Conservation (phyloP, 345 rosid genomes). For the Gossypium australe region DNA sequence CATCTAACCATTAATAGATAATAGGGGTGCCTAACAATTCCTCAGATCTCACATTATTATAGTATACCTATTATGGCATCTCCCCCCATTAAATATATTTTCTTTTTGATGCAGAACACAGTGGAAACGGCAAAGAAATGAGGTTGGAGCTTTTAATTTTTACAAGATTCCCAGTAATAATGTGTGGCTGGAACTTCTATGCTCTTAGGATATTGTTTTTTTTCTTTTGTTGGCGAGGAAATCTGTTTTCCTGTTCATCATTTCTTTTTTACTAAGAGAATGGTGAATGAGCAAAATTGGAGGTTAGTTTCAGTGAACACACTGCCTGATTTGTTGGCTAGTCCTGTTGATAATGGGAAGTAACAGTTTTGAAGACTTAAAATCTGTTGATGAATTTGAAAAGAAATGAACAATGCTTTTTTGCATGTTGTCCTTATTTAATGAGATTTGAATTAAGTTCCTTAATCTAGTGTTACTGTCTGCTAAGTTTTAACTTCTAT, state of each 20-base stretch:
- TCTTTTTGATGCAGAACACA: slow-evolving; percentile 27
- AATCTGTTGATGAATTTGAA: neutral
- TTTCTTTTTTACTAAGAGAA: neutral
- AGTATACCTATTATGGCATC: slow-evolving; percentile 7
- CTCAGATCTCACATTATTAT: neutral
- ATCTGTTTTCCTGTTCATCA: neutral
- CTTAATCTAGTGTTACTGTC: no score
- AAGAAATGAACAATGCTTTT: neutral
- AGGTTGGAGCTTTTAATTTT: neutral
- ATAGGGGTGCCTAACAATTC: neutral
- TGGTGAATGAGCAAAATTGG: slow-evolving; percentile 1
- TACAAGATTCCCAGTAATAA: neutral
- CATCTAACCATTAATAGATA: neutral
- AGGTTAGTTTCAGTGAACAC: slow-evolving; percentile 1
- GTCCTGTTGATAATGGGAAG: neutral
- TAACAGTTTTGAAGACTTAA: neutral
- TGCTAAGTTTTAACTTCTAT: no score
- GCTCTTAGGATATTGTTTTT: neutral
- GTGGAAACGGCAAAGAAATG: slow-evolving; percentile 13
- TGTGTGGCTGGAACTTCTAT: slow-evolving; percentile 2
- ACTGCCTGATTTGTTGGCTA: neutral
- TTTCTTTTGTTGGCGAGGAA: neutral
- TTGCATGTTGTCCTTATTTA: neutral
- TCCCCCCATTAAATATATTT: neutral
- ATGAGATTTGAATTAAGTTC: neutral